Base-by-base conservation (phyloP, 2,329 filamentous ascomycete genomes). In the Penicillium sp. region DNA sequence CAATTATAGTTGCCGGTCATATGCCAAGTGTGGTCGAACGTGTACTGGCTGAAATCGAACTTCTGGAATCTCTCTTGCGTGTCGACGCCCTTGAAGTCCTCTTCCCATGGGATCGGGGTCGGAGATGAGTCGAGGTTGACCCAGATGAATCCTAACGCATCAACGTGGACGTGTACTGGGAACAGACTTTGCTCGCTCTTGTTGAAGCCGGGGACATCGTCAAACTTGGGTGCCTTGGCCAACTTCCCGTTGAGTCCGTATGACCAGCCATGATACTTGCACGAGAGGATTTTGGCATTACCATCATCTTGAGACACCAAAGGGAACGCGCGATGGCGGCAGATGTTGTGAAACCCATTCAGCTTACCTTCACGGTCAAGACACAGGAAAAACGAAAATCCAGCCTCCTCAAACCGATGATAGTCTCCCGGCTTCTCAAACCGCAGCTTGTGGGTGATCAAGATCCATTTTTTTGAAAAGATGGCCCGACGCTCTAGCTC, bases 401-500 rank as follows among this genome's bases (percentile, higher is more conserved):
- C 82, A 6, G 83, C 81, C 5, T 83, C 72, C 13, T 79, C 74
- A 59, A 78, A 86, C 31, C 77, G 75, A 11, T 84, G 70, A 70
- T 77, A 87, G 67, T 85, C 83, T 4, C 84, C 84, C 6, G 74
- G 61, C 45, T 83, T 79, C 53, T 69, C 63, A 24, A 86, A 70
- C 45, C 83, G 75, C 44, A 73, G 69, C 56, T 77, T 60, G 54
- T 74, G 72, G 14, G 70, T 72, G 5, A 67, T 67, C 16, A 71
- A 62, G 14, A 74, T 61, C 72, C 72, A 74, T 74, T 73, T 84
- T 77, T 43, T 82, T 34, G 81, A 83, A 66, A 83, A 84, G 62
- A 83, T 81, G 45, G 81, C 79, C 6, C 81, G 77, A 32, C 79
- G 70, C 65, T 84, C 82, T 1, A 84, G 77, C 61, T 83, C 76